A percentile compares a stretch with the other conserved stretches of the same genome.
phyloP scores from a whole-genome alignment of 768 basidiomycete species.

The Collybiopsis luxurians region DNA sequence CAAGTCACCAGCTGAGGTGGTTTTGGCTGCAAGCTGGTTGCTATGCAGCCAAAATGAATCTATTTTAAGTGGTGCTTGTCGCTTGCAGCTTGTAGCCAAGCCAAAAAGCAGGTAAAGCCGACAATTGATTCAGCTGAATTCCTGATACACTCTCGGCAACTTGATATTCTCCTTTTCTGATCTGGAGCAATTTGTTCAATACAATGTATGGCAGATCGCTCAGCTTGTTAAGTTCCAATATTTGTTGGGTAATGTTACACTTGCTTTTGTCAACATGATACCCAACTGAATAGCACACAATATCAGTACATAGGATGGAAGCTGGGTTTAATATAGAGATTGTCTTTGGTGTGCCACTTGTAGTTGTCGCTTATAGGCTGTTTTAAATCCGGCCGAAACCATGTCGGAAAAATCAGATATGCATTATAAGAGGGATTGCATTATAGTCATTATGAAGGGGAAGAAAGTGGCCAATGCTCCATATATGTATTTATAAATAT shows the following conservation, averaged over 20 bases:
- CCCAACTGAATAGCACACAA: conserved; percentile 19
- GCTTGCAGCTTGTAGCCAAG: neutral
- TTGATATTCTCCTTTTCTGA: too few species aligned
- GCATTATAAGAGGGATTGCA: too few species aligned
- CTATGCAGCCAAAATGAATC: too few species aligned
- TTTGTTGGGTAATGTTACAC: neutral
- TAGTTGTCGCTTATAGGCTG: neutral
- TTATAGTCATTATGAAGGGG: too few species aligned
- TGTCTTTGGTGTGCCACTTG: neutral
- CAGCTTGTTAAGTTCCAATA: neutral
- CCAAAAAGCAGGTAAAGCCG: too few species aligned
- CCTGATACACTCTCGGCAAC: too few species aligned
- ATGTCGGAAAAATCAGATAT: too few species aligned
- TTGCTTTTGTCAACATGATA: conserved; percentile 6
- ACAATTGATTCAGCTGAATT: too few species aligned
- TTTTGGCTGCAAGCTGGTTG: too few species aligned
- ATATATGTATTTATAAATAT: too few species aligned
- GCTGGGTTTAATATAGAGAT: conserved; percentile 1
- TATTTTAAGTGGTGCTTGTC: neutral
- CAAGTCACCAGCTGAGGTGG: neutral
- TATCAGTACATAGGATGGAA: conserved; percentile 47
- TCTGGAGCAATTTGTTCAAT: neutral
- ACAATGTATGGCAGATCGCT: neutral
- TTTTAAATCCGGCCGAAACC: neutral
- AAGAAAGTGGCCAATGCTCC: too few species aligned